Percentiles rank a stretch among this genome's conserved stretches.
These are phyloP conservation scores for Stagonosporopsis chrysanthemi DNA, from an alignment of 2,329 filamentous ascomycete genomes.

Conservation along the genomic window DNA sequence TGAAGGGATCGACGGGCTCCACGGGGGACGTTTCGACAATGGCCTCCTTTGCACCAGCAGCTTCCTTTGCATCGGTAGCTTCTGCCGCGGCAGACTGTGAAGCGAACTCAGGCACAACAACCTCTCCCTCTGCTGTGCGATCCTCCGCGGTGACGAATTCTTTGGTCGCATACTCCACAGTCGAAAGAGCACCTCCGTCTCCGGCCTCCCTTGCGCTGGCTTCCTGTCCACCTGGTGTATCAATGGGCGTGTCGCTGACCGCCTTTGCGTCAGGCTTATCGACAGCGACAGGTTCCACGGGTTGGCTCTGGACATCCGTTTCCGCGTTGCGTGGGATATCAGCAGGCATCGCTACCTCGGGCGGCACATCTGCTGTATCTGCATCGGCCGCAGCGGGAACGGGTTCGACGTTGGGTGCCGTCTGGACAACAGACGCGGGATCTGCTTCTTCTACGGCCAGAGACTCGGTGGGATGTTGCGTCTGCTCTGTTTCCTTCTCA, in stretches of 20 bases:
- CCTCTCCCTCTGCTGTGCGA: not conserved
- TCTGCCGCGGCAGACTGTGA: not conserved
- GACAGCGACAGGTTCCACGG: not conserved
- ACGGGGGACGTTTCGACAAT: not conserved
- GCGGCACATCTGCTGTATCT: not conserved
- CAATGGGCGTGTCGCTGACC: not conserved
- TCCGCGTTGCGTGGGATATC: not conserved
- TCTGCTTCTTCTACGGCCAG: not conserved
- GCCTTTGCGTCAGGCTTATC: not conserved
- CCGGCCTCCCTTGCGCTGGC: not conserved
- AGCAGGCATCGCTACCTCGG: not conserved
- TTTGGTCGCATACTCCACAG: not conserved
- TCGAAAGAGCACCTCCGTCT: not conserved
- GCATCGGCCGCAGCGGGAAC: not conserved
- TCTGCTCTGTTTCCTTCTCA: too few species aligned
- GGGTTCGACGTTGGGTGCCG: not conserved
- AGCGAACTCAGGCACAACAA: not conserved
- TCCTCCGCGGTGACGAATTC: not conserved
- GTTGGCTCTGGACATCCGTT: not conserved
- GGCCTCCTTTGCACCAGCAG: not conserved
- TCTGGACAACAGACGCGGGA: not conserved
- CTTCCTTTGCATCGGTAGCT: too few species aligned
- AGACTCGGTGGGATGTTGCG: not conserved
- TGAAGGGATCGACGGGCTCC: constrained; percentile 38
- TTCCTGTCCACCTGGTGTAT: not conserved